Evolutionary conservation across 768 basidiomycete species (phyloP), one percentile per base, ranked within the genome.

Genomic region (Mycena rosella): DNA sequence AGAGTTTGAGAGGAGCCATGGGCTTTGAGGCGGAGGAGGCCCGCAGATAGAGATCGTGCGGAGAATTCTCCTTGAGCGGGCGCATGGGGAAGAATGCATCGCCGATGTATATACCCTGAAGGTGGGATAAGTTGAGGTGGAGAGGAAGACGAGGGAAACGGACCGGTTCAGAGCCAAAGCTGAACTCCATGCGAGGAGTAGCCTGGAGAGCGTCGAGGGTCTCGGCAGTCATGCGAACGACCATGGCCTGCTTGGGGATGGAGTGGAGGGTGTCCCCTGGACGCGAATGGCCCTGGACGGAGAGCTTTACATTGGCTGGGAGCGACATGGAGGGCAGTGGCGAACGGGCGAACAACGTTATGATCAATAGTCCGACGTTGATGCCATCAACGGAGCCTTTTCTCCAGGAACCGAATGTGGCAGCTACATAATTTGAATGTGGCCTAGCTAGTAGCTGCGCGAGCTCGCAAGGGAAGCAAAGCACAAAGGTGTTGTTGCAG

Each of bases 1-100:
- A 87, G 22, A 91, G 86, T 76, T 91, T 93, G 71, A 94, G 85
- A 2, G 91, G 89, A 0, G 87, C 86, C 69, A 82, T 86, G 54
- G 86, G 88, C 75, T 88, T 90, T 26, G 84, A 79, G 10, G 85
- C 82, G 18, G 86, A 85, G 40, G 89, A 82, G 15, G 87, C 81
- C 18, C 91, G 87, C 24, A 94, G 84, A 77, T 92, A 95, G 32
- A 95, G 83, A 68, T 95, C 93, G 71, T 93, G 91, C 10, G 85
- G 81, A 2, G 82, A 75, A 66, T 81, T 83, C 76, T 93, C 93
- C 61, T 82, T 81, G 61, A 78, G 76, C 6, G 84, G 77, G 3
- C 79, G 81, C 83, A 92, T 86, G 2, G 90, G 83, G 65, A 88
- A 94, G 81, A 87, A 89, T 2, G 83, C 76, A 27, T 88, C 85